phyloP scores from a whole-genome alignment of 495 filamentous ascomycete species.

The Penicillium flavigenum region DNA sequence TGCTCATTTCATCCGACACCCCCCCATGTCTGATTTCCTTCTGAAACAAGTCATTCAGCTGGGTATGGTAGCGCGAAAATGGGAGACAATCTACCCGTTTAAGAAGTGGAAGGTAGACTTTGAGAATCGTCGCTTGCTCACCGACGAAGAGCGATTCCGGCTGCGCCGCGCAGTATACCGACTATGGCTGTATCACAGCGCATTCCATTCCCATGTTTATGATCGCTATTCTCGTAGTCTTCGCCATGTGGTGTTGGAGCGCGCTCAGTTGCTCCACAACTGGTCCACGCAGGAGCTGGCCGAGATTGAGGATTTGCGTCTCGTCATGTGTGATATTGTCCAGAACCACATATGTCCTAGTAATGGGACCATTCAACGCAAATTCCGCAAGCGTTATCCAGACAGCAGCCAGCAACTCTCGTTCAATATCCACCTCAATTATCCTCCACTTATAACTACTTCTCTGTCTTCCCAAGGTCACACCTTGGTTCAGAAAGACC shows the following conservation, averaged over 20 bases:
- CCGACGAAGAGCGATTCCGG: slow-evolving; percentile 51
- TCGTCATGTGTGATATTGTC: slow-evolving; percentile 51
- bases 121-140: slow-evolving; percentile 62
- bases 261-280: slow-evolving; percentile 56
- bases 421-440: slow-evolving; percentile 56
- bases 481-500: slow-evolving; percentile 7
- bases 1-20: slow-evolving; percentile 49
- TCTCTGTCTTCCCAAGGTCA: slow-evolving; percentile 3
- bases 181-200: slow-evolving; percentile 63
- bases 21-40: slow-evolving; percentile 52
- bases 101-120: slow-evolving; percentile 63
- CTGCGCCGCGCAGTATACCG: slow-evolving; percentile 68
- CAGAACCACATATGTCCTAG: slow-evolving; percentile 58
- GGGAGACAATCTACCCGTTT: slow-evolving; percentile 67
- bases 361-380: slow-evolving; percentile 58
- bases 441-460: slow-evolving; percentile 30
- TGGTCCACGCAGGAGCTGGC: slow-evolving; percentile 54
- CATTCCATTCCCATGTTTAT: slow-evolving; percentile 53
- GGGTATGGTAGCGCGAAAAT: slow-evolving; percentile 59
- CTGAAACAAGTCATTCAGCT: slow-evolving; percentile 57
- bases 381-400: slow-evolving; percentile 55
- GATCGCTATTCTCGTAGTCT: slow-evolving; percentile 48
- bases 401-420: slow-evolving; percentile 48
- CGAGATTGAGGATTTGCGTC: slow-evolving; percentile 55
- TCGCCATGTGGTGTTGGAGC: slow-evolving; percentile 44